phyloP scores from a whole-genome alignment of 2,329 filamentous ascomycete genomes.

The Pyricularia pennisetigena region DNA sequence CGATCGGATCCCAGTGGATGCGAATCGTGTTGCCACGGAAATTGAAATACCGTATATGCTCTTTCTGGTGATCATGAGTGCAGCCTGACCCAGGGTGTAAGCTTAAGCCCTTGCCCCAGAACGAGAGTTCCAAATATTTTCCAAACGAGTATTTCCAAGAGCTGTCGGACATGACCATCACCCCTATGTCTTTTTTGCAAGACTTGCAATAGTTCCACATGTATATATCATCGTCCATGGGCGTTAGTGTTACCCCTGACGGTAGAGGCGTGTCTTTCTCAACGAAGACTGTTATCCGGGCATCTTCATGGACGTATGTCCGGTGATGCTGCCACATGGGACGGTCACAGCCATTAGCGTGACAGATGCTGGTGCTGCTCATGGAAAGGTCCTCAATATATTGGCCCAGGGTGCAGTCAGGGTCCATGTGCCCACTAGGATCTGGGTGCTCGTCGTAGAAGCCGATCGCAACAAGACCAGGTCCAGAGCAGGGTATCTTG shows the following conservation, averaged over 20 bases:
- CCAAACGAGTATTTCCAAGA: slow-evolving; percentile 98
- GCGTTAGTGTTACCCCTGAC: slow-evolving; percentile 36
- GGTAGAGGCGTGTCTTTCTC: slow-evolving; percentile 49
- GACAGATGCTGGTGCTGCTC: slow-evolving; percentile 66
- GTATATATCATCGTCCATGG: slow-evolving; percentile 55
- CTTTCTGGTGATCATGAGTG: slow-evolving; percentile 82
- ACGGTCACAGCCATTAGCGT: slow-evolving; percentile 74
- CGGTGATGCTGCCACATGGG: slow-evolving; percentile 89
- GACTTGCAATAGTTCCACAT: slow-evolving; percentile 98
- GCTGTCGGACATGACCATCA: slow-evolving; percentile 83
- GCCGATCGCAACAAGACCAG: slow-evolving; percentile 78
- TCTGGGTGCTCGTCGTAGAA: slow-evolving; percentile 88
- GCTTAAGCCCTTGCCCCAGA: slow-evolving; percentile 82
- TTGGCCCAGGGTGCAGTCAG: slow-evolving; percentile 87
- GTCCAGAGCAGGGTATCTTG: slow-evolving; percentile 86
- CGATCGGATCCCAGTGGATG: slow-evolving; percentile 87
- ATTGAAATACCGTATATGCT: slow-evolving; percentile 90
- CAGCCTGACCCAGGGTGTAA: slow-evolving; percentile 63
- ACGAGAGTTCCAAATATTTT: slow-evolving; percentile 95
- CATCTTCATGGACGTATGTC: slow-evolving; percentile 94
- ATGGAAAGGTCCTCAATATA: slow-evolving; percentile 88
- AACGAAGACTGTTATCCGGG: slow-evolving; percentile 84
- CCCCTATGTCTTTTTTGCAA: slow-evolving; percentile 82
- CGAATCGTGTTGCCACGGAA: slow-evolving; percentile 76
- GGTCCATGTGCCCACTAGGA: slow-evolving; percentile 52